A percentile compares a stretch with the other conserved stretches of the same genome.
Conservation (phyloP, 306 rosid genomes). For the Trifolium pratense region DNA sequence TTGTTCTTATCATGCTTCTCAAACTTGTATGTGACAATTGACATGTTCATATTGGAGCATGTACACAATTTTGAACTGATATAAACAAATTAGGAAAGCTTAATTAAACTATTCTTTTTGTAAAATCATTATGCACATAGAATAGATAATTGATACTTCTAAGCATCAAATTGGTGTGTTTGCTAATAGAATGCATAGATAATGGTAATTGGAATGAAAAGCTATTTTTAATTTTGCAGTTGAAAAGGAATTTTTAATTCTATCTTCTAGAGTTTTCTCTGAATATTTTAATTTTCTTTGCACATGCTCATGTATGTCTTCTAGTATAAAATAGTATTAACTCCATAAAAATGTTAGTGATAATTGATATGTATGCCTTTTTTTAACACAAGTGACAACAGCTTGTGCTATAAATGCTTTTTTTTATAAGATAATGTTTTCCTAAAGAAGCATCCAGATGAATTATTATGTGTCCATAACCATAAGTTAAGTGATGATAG, state of each 20-base stretch:
- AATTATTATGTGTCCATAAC: not conserved
- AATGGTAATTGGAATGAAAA: not conserved
- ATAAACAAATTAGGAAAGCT: not conserved
- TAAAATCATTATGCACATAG: not conserved
- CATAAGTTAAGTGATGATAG: not conserved
- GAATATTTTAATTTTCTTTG: not conserved
- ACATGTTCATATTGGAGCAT: constrained; percentile 14
- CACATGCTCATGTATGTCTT: not conserved
- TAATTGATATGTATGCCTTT: not conserved
- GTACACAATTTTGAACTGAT: constrained; percentile 32
- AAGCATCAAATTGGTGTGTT: not conserved
- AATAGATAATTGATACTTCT: not conserved
- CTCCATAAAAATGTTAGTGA: not conserved
- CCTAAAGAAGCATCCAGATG: not conserved
- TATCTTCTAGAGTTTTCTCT: not conserved
- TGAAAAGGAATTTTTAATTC: not conserved
- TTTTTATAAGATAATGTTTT: not conserved
- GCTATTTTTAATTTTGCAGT: not conserved
- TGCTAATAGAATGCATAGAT: not conserved
- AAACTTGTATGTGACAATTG: not conserved
- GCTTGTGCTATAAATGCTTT: not conserved
- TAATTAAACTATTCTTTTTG: not conserved
- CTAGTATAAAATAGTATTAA: not conserved
- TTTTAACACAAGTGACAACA: constrained; percentile 1
- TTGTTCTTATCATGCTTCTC: not conserved